Base-by-base conservation (phyloP, 2,329 filamentous ascomycete species). In the Calonectria pseudoreteaudii region DNA sequence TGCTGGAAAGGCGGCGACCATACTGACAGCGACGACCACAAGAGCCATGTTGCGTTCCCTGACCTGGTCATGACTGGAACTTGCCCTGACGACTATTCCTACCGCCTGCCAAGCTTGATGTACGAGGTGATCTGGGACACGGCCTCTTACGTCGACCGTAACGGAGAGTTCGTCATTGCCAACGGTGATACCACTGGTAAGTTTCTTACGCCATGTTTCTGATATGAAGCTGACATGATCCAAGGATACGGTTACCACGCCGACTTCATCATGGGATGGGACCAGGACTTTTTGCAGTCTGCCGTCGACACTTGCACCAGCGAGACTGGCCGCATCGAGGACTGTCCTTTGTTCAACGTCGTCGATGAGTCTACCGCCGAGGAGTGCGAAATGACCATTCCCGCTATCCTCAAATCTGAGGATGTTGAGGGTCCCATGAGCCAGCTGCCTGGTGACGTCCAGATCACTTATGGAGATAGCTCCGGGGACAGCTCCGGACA, bases 61-160 rank as follows among this genome's bases (percentile, higher is more conserved):
- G 89, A 91, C 78, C 87, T 93, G 16, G 93, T 97, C 79, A 94
- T 94, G 86, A 91, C 91, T 76, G 95, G 96, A 38, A 87, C 87
- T 47, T 98, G 95, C 84, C 95, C 95, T 0, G 82, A 90, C 1
- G 92, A 88, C 11, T 95, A 91, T 81, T 89, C 92, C 16, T 89
- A 88, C 23, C 93, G 94, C 71, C 84, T 97, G 30, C 92, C 94
- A 2, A 93, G 93, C 74, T 88, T 98, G 62, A 93, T 98, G 84
- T 98, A 90, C 83, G 95, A 98, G 87, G 95, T 93, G 41, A 97
- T 98, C 83, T 98, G 92, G 91, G 87, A 93, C 81, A 97, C 94
- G 11, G 84, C 90, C 65, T 88, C 87, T 1, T 97, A 94, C 84
- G 86, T 85, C 34, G 89, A 89, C 71, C 85, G 89, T 28, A 85